Evolutionary conservation across 2,329 filamentous ascomycete species (phyloP).

Genomic region (Raffaelea deltoideospora): DNA sequence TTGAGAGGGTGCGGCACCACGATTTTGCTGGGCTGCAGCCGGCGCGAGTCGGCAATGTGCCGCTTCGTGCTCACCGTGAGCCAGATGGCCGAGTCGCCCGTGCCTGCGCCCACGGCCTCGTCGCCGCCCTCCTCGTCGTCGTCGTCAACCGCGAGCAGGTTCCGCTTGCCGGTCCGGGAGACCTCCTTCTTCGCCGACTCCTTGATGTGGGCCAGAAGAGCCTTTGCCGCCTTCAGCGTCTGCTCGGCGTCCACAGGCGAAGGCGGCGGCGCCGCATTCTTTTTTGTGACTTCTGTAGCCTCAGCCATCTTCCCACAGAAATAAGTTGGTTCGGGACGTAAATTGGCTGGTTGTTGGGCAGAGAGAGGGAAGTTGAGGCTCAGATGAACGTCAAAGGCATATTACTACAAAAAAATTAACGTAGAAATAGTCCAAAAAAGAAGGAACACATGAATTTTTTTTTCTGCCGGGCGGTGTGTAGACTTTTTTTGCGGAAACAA

Average conservation of each 20-base stretch:
- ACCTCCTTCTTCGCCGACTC: slow-evolving; percentile 34
- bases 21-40: slow-evolving; percentile 75
- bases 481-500: not conserved
- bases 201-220: slow-evolving; percentile 46
- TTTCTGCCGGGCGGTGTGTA: slow-evolving; percentile 10
- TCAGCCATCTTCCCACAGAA: slow-evolving; percentile 8
- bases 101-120: slow-evolving; percentile 13
- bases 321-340: no score
- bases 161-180: slow-evolving; percentile 34
- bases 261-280: slow-evolving; percentile 2
- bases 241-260: slow-evolving; percentile 15
- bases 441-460: no score
- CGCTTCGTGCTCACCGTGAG: slow-evolving; percentile 50
- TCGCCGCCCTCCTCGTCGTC: slow-evolving; percentile 26
- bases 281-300: slow-evolving; percentile 4
- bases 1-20: slow-evolving; percentile 62
- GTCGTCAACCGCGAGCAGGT: no score
- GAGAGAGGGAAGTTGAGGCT: not conserved
- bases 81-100: slow-evolving; percentile 40
- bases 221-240: slow-evolving; percentile 48
- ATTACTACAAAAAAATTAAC: no score
- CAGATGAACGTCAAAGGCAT: no score
- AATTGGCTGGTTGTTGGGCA: no score
- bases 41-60: slow-evolving; percentile 55
- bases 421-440: no score